Conservation (phyloP, 2,329 filamentous ascomycete species). For the Setomelanomma holmii region DNA sequence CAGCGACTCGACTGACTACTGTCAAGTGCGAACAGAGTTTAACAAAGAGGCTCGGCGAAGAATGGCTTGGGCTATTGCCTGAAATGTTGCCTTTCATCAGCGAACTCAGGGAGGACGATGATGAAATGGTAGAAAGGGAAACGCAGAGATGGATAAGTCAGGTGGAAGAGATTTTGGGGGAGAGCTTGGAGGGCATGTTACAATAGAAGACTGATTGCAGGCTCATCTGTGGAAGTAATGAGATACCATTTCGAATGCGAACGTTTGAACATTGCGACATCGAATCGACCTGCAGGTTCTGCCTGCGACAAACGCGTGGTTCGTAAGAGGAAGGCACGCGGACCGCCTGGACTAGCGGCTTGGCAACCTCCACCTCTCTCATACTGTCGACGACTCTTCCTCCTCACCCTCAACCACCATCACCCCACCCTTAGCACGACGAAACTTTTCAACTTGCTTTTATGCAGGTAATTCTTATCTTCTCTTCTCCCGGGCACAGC, state of each 20-base stretch:
- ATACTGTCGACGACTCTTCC: too few relatives aligned
- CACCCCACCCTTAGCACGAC: too few relatives aligned
- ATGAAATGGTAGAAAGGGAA: conserved; percentile 89
- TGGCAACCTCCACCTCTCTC: too few relatives aligned
- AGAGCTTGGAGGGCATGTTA: conserved; percentile 91
- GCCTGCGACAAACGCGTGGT: too few relatives aligned
- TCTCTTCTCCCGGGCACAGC: too few relatives aligned
- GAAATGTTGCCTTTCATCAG: conserved; percentile 98
- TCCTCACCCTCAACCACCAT: too few relatives aligned
- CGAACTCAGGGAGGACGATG: conserved; percentile 94
- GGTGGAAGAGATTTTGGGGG: conserved; percentile 88
- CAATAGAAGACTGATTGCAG: conserved; percentile 65
- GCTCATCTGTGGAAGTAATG: background rate
- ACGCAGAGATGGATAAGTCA: conserved; percentile 87
- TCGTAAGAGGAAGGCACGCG: too few relatives aligned
- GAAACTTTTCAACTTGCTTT: too few relatives aligned
- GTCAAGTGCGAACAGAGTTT: conserved; percentile 82
- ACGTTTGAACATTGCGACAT: too few relatives aligned
- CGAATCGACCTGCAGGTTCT: too few relatives aligned
- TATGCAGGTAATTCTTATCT: too few relatives aligned
- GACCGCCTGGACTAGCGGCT: too few relatives aligned
- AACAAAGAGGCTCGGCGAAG: conserved; percentile 83
- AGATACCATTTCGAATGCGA: background rate
- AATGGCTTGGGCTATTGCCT: conserved; percentile 88
- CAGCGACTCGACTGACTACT: conserved; percentile 78